Base-by-base conservation (phyloP, 2,329 filamentous ascomycete genomes). In the Parastagonospora nodorum region DNA sequence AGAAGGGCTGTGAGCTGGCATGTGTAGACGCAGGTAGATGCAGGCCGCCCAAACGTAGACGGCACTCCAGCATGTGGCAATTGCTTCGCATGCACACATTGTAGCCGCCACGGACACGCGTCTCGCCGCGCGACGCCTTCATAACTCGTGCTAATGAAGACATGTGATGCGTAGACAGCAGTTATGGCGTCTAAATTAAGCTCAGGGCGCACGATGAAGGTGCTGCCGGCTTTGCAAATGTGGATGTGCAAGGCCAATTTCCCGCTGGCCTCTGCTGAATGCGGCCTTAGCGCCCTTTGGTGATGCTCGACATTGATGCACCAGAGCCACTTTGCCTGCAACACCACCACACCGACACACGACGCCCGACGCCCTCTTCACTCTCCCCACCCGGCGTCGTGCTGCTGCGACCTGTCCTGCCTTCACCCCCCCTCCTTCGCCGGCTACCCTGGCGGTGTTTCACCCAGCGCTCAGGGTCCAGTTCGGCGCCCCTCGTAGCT, bases 401-500 rank as follows among this genome's bases (percentile, higher is more conserved):
- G 38, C 48, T 47, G 45, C 45, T 24, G 19, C 19, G 5, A 24
- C 3, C 19, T 24, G 19, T 5, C 33, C 52, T 30, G 36, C 47
- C 12, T 28, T 24, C 28, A 14, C n/a, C 19, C 15, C 15, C 31
- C 36, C 32, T 31, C 46, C 35, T 42, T 37, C 48, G 19, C 32
- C 50, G 40, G 53, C 51, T 54, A 54, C 55, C 58, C 58, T 58
- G 56, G 45, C 53, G 46, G 64, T 61, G 65, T 64, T 64, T 63
- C 61, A 63, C 54, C 67, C 53, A 57, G 54, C 46, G 54, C 51
- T 57, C 59, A 64, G 62, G 57, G 57, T 55, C 53, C 53, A 55
- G 51, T 51, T 58, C 53, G 32, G 40, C 32, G 37, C 51, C 56
- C 55, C 59, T 57, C 56, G 31, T 37, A 42, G 36, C 44, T 52